Evolutionary conservation across 352 stramenopile genomes (phyloP).

Genomic region (Phytopythium sindhum): DNA sequence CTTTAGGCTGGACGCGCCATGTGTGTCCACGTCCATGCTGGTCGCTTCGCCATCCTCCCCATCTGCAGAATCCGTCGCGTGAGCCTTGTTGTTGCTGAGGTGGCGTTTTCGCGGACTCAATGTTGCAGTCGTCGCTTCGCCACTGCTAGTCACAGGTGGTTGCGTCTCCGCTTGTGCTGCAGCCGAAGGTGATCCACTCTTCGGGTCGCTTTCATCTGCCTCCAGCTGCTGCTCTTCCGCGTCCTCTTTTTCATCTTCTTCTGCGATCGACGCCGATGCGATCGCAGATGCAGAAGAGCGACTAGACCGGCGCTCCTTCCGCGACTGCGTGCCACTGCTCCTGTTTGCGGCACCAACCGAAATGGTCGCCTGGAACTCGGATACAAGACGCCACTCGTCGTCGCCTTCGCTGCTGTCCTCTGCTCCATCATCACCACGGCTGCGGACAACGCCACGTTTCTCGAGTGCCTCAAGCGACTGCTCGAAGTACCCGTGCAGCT

Average conservation of each 20-base stretch:
- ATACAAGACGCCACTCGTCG: conserved; percentile 55
- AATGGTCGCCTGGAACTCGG: conserved; percentile 64
- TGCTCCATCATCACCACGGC: background rate
- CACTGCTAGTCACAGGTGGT: background rate
- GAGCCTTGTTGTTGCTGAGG: background rate
- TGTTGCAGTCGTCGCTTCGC: background rate
- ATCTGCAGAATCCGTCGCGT: background rate
- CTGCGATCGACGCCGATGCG: conserved; percentile 29
- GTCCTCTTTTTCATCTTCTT: conserved; percentile 22
- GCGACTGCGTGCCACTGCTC: conserved; percentile 18
- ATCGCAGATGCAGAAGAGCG: conserved; percentile 32
- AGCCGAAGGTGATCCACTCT: background rate
- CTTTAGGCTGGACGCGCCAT: background rate
- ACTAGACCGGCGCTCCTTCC: conserved; percentile 28
- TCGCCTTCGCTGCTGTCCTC: conserved; percentile 31
- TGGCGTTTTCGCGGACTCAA: background rate
- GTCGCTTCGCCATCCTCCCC: background rate
- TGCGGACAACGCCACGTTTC: conserved; percentile 3
- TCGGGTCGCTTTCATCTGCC: background rate
- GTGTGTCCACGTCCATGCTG: background rate
- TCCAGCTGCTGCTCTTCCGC: background rate
- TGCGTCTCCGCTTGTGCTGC: background rate
- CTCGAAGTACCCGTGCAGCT: conserved; percentile 68
- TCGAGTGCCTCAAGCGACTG: conserved; percentile 46
- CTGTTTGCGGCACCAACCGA: conserved; percentile 8